Evolutionary conservation across 1,284 basidiomycete species (phyloP), one percentile per base, ranked within the genome.

Genomic region (Ustilago trichophora): DNA sequence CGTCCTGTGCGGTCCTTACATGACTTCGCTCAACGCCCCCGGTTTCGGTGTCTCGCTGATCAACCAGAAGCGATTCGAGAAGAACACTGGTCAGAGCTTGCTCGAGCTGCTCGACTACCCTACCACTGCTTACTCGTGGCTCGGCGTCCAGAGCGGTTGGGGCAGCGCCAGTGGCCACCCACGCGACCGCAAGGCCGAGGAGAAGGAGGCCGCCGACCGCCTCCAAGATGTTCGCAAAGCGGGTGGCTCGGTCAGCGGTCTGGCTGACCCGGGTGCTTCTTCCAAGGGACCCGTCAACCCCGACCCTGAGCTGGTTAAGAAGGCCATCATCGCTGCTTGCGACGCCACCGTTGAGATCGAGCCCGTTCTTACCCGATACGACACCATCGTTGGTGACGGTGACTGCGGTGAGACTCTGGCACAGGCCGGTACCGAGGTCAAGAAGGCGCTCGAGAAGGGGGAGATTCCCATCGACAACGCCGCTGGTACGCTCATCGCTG

Each of bases 11-110:
- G 83, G 82, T 27, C 68, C 83, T 6, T 85, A 83, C 75, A 83
- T 85, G 82, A 84, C 84, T 26, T 82, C 80, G 36, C 83, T 85
- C 78, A 85, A 85, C 72, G 83, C 84, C 58, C 84, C 84, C 13
- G 84, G 84, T 37, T 82, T 84, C 60, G 82, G 80, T 27, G 73
- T 85, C 49, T 81, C 82, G 48, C 80, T 85, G 26, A 75, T 84
- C 51, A 84, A 85, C 73, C 80, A 84, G 50, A 82, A 80, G 69
- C 69, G 83, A 70, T 72, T 76, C 31, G 74, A 78, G 21, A 73
- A 80, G 36, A 78, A 80, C 51, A 82, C 54, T 44, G 80, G 49
- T 40, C 67, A 77, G 19, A 58, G 77, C 53, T 64, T 85, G n/a
- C 70, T 85, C 22, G 73, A 76, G 51, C 75, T 84, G 19, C 73